These are phyloP conservation scores for Saccharomyces hybrid DNA, from an alignment of 1,139 yeast genomes.

Conservation along the genomic window DNA sequence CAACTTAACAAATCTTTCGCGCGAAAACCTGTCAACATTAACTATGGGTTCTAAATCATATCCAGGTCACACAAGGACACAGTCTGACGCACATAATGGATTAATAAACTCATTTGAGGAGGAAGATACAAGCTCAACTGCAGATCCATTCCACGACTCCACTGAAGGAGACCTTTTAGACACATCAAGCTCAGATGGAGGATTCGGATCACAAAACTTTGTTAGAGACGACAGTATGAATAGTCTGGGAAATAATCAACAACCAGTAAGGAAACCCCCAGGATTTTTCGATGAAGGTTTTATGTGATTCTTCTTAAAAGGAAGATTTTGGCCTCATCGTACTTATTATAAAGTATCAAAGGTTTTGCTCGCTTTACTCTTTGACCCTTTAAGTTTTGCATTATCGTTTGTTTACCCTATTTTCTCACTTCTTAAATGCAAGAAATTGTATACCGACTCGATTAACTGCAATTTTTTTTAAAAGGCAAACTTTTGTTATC, in stretches of 20 bases:
- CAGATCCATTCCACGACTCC: neutral
- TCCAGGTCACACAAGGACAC: slow-evolving; percentile 11
- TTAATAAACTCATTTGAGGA: slow-evolving; percentile 7
- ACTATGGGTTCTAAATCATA: neutral
- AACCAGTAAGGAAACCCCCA: neutral
- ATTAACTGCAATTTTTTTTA: no score
- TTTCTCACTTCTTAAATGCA: no score
- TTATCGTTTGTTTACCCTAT: no score
- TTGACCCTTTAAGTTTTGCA: neutral
- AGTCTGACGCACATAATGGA: slow-evolving; percentile 18
- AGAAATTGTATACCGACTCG: no score
- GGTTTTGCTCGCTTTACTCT: neutral
- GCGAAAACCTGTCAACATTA: neutral
- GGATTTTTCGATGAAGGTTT: neutral
- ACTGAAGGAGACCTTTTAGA: neutral
- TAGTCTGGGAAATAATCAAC: neutral
- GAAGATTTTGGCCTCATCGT: neutral
- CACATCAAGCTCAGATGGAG: neutral
- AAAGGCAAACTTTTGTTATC: no score
- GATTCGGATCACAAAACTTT: neutral
- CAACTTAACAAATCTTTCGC: neutral
- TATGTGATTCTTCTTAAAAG: neutral
- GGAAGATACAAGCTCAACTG: neutral
- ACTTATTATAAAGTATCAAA: neutral
- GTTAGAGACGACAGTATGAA: neutral